Conservation (phyloP, 2,329 filamentous ascomycete species). For the Apiospora sp. region DNA sequence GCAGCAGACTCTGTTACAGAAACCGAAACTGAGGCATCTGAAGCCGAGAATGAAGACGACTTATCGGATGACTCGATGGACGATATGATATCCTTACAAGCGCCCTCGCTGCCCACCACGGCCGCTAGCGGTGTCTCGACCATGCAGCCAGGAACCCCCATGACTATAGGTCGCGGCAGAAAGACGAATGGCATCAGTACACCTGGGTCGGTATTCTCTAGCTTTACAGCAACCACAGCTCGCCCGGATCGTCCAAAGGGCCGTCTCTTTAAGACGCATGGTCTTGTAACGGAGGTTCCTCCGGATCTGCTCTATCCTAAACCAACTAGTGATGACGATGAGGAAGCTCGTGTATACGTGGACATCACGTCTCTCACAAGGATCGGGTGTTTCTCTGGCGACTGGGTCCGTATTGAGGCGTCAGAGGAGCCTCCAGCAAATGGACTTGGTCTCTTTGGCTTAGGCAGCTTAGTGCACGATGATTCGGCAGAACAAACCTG, state of each 20-base stretch:
- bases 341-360: slow-evolving; percentile 89
- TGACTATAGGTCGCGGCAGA: slow-evolving; percentile 71
- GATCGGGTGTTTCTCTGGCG: slow-evolving; percentile 95
- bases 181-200: slow-evolving; percentile 78
- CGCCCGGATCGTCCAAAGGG: slow-evolving; percentile 75
- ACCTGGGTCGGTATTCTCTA: slow-evolving; percentile 89
- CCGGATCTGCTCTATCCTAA: slow-evolving; percentile 85
- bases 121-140: slow-evolving; percentile 82
- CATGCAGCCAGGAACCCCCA: slow-evolving; percentile 81
- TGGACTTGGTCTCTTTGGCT: slow-evolving; percentile 71
- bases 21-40: slow-evolving; percentile 69
- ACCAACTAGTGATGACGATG: slow-evolving; percentile 79
- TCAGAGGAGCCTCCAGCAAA: slow-evolving; percentile 76
- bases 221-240: slow-evolving; percentile 84
- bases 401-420: slow-evolving; percentile 90
- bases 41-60: slow-evolving; percentile 72
- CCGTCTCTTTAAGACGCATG: slow-evolving; percentile 85
- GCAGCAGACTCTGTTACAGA: slow-evolving; percentile 67
- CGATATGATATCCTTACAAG: slow-evolving; percentile 89
- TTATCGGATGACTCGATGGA: slow-evolving; percentile 92
- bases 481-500: slow-evolving; percentile 71
- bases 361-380: slow-evolving; percentile 86
- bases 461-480: slow-evolving; percentile 71
- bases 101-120: slow-evolving; percentile 79
- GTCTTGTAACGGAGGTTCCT: slow-evolving; percentile 74